Evolutionary conservation across 1,284 basidiomycete species (phyloP), one percentile per base, ranked within the genome.

Genomic region (Nidula niveotomentosa): DNA sequence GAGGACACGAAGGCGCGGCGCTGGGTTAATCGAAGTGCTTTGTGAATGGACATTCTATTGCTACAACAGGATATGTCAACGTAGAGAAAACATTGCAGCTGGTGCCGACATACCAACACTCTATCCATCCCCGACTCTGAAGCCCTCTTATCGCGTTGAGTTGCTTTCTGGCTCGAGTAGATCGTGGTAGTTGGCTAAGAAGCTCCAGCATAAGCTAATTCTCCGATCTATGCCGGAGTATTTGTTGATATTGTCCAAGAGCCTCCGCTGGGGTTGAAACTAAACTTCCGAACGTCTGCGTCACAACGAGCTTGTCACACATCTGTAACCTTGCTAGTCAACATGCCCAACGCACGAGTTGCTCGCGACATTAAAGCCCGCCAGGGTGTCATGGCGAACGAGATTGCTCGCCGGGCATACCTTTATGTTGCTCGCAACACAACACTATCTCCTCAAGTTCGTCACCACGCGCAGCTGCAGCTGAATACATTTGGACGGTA

Each of bases 391-490:
- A 77, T 79, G 52, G 81, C 85, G 44, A 86, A 88, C 65, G 94
- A 97, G 70, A 78, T 95, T 51, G 77, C 87, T 44, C 87, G 94
- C 30, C 80, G 93, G 53, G 94, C 94, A 0, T 94, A 94, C 71
- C 86, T 96, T 56, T 93, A 86, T 71, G 89, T 96, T 60, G 93
- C 94, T 17, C 84, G 94, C 60, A 96, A 97, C 74, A 87, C 93
- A 66, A 84, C 85, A 0, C 75, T 96, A 9, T 87, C 94, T 6
- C 77, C 90, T 4, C 88, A 93, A 66, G 84, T 97, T 53, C 90
- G 96, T 56, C 94, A 96, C 73, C 93, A 96, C 66, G 96, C 96
- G n/a, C 96, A 98, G 71, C 78, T 98, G 56, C 93, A 96, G 67
- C 81, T 98, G 53, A 96, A 96, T 73, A 85, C 87, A 17, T 93